Base-by-base conservation (phyloP, 768 basidiomycete genomes). In the Peribolospora kevripleyi region DNA sequence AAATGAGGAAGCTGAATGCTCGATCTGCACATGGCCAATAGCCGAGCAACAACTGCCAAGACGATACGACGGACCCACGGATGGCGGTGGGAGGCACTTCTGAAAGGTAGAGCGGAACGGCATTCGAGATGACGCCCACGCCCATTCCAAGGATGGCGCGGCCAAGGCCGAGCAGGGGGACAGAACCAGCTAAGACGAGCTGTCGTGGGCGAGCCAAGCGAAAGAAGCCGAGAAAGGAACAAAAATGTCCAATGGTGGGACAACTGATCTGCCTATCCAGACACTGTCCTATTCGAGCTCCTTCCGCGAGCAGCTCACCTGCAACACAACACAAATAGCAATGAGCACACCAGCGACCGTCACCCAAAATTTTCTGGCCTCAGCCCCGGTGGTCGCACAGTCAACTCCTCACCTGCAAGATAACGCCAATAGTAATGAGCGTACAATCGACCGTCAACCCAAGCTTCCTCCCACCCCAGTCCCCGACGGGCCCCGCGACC, bases 41-140 rank as follows among this genome's bases (percentile, higher is more conserved):
- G 66, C 66, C 25, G 25, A 67, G 60, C 54, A 64, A 59, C 38
- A 68, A 56, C 53, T 68, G 67, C 66, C 67, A 67, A 14, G 59
- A 55, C n/a, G 63, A 59, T 39, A 67, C 67, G 55, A 64, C 58
- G 13, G 61, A 59, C 45, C 66, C 67, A 55, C 67, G 64, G 51
- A 68, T 65, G 49, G 61, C 64, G 6, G 62, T 59, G 42, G 67
- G 67, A 37, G 65, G 62, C 45, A 67, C 63, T 52, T 68, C 67
- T 36, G 64, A 65, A 38, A 67, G 58, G 57, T 68, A 68, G 39
- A 68, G 60, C 1, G 67, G 66, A 10, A 65, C 63, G 48, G 61
- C 51, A 42, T 60, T 57, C 11, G 51, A 51, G 54, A 58, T 55
- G 11, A 63, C 51, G 55, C 66, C 65, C 42, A 68, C 64, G 57